Evolutionary conservation across 169 alveolate species (phyloP).

Genomic region (Plasmodium sp.): DNA sequence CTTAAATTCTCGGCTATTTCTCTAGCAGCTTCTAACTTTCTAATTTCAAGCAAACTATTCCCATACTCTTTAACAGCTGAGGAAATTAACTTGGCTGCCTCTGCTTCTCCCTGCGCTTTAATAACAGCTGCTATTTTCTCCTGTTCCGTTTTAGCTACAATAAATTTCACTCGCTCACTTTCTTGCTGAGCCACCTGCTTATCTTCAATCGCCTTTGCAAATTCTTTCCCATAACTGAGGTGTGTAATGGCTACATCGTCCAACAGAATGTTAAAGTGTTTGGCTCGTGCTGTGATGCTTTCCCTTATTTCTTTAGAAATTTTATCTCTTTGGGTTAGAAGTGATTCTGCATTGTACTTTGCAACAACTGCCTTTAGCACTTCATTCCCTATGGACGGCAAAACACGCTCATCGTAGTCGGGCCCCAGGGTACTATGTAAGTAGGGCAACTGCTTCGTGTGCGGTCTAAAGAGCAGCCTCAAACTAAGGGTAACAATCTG

Average conservation of each 20-base stretch:
- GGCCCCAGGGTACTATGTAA: slow-evolving; percentile 95
- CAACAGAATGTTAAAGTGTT: slow-evolving; percentile 93
- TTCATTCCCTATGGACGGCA: slow-evolving; percentile 98
- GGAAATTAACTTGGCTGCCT: slow-evolving; percentile 96
- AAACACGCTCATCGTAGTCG: slow-evolving; percentile 97
- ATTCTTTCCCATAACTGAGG: slow-evolving; percentile 96
- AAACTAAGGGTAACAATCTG: slow-evolving; percentile 95
- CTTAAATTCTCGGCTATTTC: slow-evolving; percentile 95
- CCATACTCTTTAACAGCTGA: slow-evolving; percentile 96
- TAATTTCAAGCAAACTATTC: slow-evolving; percentile 94
- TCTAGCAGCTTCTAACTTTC: slow-evolving; percentile 97
- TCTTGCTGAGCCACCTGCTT: slow-evolving; percentile 99
- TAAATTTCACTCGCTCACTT: slow-evolving; percentile 96
- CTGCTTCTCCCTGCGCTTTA: slow-evolving; percentile 98
- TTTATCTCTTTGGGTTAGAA: slow-evolving; percentile 96
- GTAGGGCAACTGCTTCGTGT: slow-evolving; percentile 90
- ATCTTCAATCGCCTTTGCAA: slow-evolving; percentile 97
- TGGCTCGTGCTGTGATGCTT: slow-evolving; percentile 94
- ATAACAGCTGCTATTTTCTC: slow-evolving; percentile 97
- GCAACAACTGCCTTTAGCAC: slow-evolving; percentile 97
- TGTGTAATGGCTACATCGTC: slow-evolving; percentile 98
- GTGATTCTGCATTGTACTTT: slow-evolving; percentile 95
- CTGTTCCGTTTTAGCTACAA: slow-evolving; percentile 96
- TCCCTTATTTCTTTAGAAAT: slow-evolving; percentile 94
- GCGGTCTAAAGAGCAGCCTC: slow-evolving; percentile 95